Evolutionary conservation across 2,329 filamentous ascomycete genomes (phyloP), one percentile per base, ranked within the genome.

Genomic region (Cercospora berteroae): DNA sequence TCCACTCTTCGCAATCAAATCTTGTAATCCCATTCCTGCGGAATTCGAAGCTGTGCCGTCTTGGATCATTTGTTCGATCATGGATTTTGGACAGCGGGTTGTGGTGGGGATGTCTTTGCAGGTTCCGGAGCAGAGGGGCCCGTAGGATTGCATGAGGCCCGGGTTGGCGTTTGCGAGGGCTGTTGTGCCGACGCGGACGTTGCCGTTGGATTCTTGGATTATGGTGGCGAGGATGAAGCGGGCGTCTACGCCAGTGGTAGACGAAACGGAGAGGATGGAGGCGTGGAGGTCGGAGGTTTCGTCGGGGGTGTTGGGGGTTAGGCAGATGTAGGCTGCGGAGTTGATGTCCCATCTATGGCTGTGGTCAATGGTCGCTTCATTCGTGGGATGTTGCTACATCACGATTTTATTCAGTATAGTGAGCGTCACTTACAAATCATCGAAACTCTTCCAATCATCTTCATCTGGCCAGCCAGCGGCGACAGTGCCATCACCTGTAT

Each of bases 191-290:
- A 76, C 81, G 60, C 81, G 79, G 3, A 82, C 79, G 67, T 80
- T 82, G 60, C 81, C 82, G 63, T 78, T 78, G 42, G 77, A 80
- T 70, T 83, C 82, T 69, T 83, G 80, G 71, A 83, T 77, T 25
- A 68, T 58, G 60, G 80, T 76, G 44, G 80, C 80, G 62, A 83
- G 75, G 60, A 83, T 78, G 76, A 81, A 80, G 62, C 78, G 75
- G 18, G 76, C 65, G 55, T 79, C 76, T 5, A 83, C 74, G 36
- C 76, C 73, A n/a, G 78, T 77, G 23, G 73, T 65, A 4, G 63
- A 67, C 36, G 78, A 73, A 36, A 78, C 68, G 33, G 70, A 57
- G 27, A 74, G 66, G 69, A 83, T 79, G 29, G 77, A 78, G n/a
- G 72, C 68, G 65, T 79, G 76, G 65, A 83, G 76, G 61, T 77